A percentile compares a stretch with the other conserved stretches of the same genome.
Conservation (phyloP, 2,329 filamentous ascomycete genomes). For the Elsinoe batatas region DNA sequence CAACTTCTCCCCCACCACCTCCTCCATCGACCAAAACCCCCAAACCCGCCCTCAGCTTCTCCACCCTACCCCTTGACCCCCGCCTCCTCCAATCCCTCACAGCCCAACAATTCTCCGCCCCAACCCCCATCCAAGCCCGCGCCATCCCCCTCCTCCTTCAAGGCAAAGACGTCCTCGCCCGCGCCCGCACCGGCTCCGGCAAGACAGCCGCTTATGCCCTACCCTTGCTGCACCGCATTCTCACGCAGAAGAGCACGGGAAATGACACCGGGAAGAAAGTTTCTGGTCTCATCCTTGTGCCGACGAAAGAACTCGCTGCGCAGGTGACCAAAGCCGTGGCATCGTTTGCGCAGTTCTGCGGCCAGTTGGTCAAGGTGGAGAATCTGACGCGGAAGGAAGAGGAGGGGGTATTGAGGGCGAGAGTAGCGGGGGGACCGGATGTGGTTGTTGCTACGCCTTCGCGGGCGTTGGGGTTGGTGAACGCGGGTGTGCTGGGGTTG, state of each 20-base stretch:
- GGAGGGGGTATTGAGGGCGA: slow-evolving; percentile 75
- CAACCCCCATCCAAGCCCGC: slow-evolving; percentile 79
- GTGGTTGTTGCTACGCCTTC: slow-evolving; percentile 85
- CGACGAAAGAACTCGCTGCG: slow-evolving; percentile 85
- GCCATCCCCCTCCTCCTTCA: slow-evolving; percentile 81
- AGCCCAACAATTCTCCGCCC: slow-evolving; percentile 71
- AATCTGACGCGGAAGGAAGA: slow-evolving; percentile 88
- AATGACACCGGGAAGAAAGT: slow-evolving; percentile 42
- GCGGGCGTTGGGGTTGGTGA: slow-evolving; percentile 69
- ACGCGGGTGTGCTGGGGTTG: slow-evolving; percentile 59
- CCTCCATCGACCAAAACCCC: neutral
- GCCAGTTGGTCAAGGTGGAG: slow-evolving; percentile 69
- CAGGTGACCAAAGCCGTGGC: slow-evolving; percentile 76
- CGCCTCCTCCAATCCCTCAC: slow-evolving; percentile 78
- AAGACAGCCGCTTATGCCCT: slow-evolving; percentile 96
- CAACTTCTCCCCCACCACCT: slow-evolving; percentile 12
- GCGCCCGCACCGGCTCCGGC: slow-evolving; percentile 88
- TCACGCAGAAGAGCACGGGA: slow-evolving; percentile 64
- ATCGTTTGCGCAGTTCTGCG: slow-evolving; percentile 69
- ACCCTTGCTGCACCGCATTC: slow-evolving; percentile 73
- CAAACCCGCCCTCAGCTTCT: slow-evolving; percentile 49
- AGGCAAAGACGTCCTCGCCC: slow-evolving; percentile 68
- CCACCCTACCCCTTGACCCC: slow-evolving; percentile 69
- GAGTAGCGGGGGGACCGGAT: slow-evolving; percentile 78
- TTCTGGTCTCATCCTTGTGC: slow-evolving; percentile 79